Evolutionary conservation across 768 basidiomycete genomes (phyloP).

Genomic region (Pleurotus platypus): DNA sequence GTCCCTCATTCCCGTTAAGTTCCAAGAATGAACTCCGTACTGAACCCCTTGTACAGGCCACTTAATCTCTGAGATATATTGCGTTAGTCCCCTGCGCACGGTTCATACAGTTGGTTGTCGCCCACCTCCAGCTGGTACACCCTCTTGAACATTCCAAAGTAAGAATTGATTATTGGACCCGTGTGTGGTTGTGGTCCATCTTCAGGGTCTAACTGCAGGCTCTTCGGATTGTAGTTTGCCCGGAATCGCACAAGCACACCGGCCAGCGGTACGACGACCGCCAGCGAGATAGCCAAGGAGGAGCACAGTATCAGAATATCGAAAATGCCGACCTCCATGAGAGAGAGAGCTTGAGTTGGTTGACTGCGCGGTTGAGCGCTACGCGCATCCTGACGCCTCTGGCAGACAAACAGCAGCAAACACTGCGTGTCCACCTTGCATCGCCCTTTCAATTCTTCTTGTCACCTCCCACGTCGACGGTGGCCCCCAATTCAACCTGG

Average conservation of each 20-base stretch:
- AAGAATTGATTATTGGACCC: conserved; percentile 73
- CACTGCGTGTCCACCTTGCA: background rate
- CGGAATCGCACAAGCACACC: conserved; percentile 74
- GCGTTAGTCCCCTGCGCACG: background rate
- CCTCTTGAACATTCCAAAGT: conserved; percentile 68
- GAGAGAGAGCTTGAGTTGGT: conserved; percentile 1
- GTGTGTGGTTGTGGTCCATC: conserved; percentile 74
- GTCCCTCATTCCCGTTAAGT: background rate
- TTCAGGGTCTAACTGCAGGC: conserved; percentile 74
- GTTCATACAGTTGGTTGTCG: background rate
- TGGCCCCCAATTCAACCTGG: no score
- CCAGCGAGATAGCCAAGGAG: conserved; percentile 50
- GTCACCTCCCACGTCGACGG: no score
- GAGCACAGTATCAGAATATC: conserved; percentile 38
- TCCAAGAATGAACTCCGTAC: conserved; percentile 23
- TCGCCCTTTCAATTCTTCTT: no score
- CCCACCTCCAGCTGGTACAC: conserved; percentile 72
- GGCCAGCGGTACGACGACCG: conserved; percentile 55
- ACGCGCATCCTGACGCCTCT: background rate
- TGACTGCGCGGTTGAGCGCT: conserved; percentile 7
- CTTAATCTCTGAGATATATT: conserved; percentile 45
- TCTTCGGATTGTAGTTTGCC: conserved; percentile 85
- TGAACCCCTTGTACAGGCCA: conserved; percentile 81
- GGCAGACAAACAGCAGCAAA: background rate
- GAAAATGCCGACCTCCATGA: conserved; percentile 28